phyloP scores from a whole-genome alignment of 2,329 filamentous ascomycete genomes.

The Sporothrix euskadiensis region DNA sequence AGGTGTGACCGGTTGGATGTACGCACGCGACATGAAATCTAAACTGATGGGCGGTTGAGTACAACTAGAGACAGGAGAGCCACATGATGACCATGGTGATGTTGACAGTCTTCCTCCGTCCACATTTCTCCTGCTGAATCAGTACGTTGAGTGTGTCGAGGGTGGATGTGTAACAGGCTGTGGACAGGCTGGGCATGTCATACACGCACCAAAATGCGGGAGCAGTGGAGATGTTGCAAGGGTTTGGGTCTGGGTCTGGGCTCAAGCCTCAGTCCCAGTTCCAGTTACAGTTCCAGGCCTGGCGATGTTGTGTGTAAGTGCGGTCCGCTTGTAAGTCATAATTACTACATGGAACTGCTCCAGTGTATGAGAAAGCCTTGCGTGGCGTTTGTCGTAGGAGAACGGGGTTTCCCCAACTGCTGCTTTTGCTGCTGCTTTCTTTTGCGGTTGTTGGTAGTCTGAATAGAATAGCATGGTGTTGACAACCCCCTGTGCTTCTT shows the following conservation, averaged over 20 bases:
- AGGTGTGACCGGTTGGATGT: not conserved
- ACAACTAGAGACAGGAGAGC: not conserved
- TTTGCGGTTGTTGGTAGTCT: not conserved
- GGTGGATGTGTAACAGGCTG: conserved; percentile 1
- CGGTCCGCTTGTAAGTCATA: not conserved
- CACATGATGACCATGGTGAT: conserved; percentile 9
- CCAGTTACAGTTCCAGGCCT: conserved; percentile 8
- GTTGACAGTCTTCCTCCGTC: not conserved
- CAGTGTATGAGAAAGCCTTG: not conserved
- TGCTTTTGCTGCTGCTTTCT: not conserved
- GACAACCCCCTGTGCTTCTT: too few species aligned
- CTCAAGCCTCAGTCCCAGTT: conserved; percentile 2
- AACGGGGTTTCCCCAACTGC: not conserved
- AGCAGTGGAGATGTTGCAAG: conserved; percentile 8
- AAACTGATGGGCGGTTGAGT: not conserved
- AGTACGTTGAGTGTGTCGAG: not conserved
- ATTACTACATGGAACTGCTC: not conserved
- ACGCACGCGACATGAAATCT: not conserved
- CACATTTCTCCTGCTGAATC: not conserved
- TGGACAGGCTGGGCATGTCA: not conserved
- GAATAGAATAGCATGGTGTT: not conserved
- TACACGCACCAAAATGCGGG: conserved; percentile 13
- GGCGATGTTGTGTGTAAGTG: not conserved
- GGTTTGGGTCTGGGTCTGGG: not conserved
- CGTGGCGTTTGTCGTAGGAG: not conserved